Base-by-base conservation (phyloP, 1,139 yeast genomes). In the Pichia kudriavzevii region DNA sequence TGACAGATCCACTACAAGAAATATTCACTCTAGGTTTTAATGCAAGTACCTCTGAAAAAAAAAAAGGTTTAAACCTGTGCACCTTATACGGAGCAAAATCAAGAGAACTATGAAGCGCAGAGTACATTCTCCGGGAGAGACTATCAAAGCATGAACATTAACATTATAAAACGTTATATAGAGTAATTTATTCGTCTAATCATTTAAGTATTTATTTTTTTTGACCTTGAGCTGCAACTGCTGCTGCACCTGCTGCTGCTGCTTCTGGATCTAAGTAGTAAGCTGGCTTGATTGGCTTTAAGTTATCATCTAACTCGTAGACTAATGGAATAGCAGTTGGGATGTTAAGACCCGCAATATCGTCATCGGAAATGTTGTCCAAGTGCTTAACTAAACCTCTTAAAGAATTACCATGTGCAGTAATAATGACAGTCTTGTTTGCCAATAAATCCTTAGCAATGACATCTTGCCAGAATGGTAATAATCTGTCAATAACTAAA, bases 271-370 rank as follows among this genome's bases (percentile, higher is more conserved):
- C 97, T 69, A 88, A 80, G 79, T 88, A 88, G 75, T 87, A 84
- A 53, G 94, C 80, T 49, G 88, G 84, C 78, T 87, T 87, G 60
- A 79, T 71, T 67, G 96, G 96, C 67, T 77, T 76, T 68, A 88
- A 80, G 58, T 72, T 60, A 43, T 74, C 81, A 63, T 88, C 96
- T 60, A 91, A 79, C 70, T 88, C 97, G 69, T 84, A 91, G 46
- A 91, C 96, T 68, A 91, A 79, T 61, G 98, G 98, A 52, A 88
- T 91, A 74, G 96, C 98, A 55, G 98, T 91, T 66, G 97, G 97
- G 61, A 88, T 85, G 79, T 88, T 88, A 63, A 88, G 79, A 48
- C 80, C 85, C 46, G 96, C 91, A 60, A 91, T 91, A 50, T 83
- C 95, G 19, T 67, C 88, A 59, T 85, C 95, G 46, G 95, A 82